A percentile compares a stretch with the other conserved stretches of the same genome.
Conservation (phyloP, 129 eudicot genomes). For the Flaveria ramosissima region DNA sequence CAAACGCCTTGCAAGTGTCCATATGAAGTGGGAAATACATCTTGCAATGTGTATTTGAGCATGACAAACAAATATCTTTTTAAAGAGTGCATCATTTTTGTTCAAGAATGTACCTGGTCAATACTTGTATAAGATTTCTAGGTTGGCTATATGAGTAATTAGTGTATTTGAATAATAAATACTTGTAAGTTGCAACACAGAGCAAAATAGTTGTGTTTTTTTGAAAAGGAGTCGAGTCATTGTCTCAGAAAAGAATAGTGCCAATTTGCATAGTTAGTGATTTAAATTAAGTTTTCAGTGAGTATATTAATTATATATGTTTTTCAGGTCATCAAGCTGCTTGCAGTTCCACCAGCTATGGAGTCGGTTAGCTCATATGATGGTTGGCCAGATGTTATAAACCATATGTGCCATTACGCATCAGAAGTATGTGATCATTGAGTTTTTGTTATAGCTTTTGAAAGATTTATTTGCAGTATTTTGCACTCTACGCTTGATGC, state of each 20-base stretch:
- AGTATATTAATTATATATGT: neutral
- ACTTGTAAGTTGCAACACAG: neutral
- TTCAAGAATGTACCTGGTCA: too few species aligned
- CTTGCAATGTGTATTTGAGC: too few species aligned
- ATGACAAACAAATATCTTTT: too few species aligned
- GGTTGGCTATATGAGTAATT: too few species aligned
- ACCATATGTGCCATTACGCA: neutral
- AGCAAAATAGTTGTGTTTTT: neutral
- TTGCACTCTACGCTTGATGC: neutral
- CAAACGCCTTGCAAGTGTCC: too few species aligned
- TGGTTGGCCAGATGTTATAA: neutral
- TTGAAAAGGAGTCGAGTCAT: neutral
- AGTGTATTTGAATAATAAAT: too few species aligned
- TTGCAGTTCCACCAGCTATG: slow-evolving; percentile 3
- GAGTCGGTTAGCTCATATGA: neutral
- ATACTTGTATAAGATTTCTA: too few species aligned
- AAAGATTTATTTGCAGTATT: neutral
- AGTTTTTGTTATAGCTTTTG: neutral
- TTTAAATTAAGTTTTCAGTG: neutral
- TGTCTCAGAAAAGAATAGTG: neutral
- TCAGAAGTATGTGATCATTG: neutral
- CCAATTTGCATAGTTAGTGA: neutral
- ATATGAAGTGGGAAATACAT: too few species aligned
- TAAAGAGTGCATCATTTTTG: too few species aligned
- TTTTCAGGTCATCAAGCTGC: slow-evolving; percentile 21